Conservation (phyloP, 2,329 filamentous ascomycete species). For the Hypoxylon sp. region DNA sequence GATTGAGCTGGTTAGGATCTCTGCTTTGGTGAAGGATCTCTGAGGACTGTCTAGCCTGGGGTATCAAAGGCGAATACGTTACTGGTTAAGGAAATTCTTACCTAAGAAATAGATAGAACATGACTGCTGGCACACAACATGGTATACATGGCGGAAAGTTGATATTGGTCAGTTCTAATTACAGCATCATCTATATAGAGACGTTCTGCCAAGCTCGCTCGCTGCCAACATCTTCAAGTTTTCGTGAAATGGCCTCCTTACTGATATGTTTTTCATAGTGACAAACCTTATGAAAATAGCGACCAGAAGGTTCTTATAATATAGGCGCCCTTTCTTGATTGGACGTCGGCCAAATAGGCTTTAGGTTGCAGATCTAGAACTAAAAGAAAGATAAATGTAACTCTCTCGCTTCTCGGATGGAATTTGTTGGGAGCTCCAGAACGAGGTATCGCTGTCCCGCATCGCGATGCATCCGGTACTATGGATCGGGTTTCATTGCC, state of each 20-base stretch:
- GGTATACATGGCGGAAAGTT: conserved; percentile 15
- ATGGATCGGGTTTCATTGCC: conserved; percentile 15
- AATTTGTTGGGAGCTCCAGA: conserved; percentile 39
- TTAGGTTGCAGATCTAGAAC: conserved; percentile 41
- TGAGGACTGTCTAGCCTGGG: conserved; percentile 9
- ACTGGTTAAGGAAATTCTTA: background rate
- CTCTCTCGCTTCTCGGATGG: conserved; percentile 24
- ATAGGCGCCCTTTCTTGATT: conserved; percentile 33
- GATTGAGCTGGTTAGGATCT: conserved; percentile 6
- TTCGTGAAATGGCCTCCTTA: conserved; percentile 16
- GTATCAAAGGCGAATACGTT: conserved; percentile 6
- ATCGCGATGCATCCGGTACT: conserved; percentile 9
- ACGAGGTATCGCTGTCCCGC: conserved; percentile 22
- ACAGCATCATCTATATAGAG: conserved; percentile 30
- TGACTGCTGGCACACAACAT: background rate
- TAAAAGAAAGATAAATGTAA: conserved; percentile 14
- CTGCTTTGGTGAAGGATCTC: conserved; percentile 18
- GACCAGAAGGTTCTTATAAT: conserved; percentile 44
- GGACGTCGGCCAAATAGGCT: conserved; percentile 40
- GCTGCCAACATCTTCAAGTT: conserved; percentile 12
- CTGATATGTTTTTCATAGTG: conserved; percentile 18
- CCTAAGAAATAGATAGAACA: conserved; percentile 5
- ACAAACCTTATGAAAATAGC: conserved; percentile 17
- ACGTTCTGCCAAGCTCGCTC: conserved; percentile 27
- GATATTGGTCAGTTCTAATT: conserved; percentile 35